Evolutionary conservation across 352 stramenopile genomes (phyloP), one percentile per base, ranked within the genome.

Genomic region (Blastocystis hominis): DNA sequence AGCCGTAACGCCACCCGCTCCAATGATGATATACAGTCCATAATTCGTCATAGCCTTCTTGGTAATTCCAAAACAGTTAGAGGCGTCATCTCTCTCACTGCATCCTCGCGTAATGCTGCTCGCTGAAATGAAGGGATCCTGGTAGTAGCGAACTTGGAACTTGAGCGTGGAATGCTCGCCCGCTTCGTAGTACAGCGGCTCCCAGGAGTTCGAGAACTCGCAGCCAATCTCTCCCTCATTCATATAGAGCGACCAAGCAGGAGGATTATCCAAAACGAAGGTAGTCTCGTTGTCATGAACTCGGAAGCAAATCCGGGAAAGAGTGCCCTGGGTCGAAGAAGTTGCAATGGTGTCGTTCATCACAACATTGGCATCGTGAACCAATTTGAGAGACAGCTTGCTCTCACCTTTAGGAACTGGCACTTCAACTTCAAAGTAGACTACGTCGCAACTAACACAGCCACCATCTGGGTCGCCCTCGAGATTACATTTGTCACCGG

Each of bases 21-120:
- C 42, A 38, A 78, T 62, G 5, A 78, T 78, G 44, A 40, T 30
- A 24, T 46, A 78, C 68, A 78, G n/a, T 10, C 68, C 68, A 30
- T 56, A 63, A 20, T 20, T 63, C 68, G 46, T 40, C 53, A 63
- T 78, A 40, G 59, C 68, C 68, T 78, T 78, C 36, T 78, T 55
- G 10, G 68, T 56, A 17, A 56, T 55, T 10, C 68, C 68, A 15
- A 78, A 61, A 55, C 68, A 78, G 17, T 55, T 24, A 17, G 20
- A 62, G 68, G 59, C 62, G 3, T 15, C 40, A 6, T 55, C 38
- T 53, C 20, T 36, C 44, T 78, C 68, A 38, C 46, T 78, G 42
- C 68, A 78, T 17, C 68, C 68, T 2, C 53, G 24, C 68, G 68
- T 78, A 5, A 63, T 36, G 68, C 36, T 50, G 53, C 68, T 78